Conservation (phyloP, 768 basidiomycete species). For the Suillus cothurnatus region DNA sequence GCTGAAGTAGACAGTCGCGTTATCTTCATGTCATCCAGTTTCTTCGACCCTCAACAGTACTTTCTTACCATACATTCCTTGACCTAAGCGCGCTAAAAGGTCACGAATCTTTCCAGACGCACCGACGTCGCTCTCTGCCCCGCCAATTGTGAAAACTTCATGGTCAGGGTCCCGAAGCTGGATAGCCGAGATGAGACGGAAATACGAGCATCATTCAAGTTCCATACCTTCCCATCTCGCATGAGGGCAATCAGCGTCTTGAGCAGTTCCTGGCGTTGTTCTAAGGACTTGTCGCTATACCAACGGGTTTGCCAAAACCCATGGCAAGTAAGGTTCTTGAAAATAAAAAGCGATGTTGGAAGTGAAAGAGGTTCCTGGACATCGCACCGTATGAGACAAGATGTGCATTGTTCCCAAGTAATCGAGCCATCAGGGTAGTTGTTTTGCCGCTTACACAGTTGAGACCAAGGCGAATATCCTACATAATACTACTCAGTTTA, state of each 20-base stretch:
- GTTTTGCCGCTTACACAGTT: slow-evolving; percentile 69
- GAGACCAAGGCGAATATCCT: slow-evolving; percentile 49
- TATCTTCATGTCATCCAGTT: slow-evolving; percentile 8
- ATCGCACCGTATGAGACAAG: slow-evolving; percentile 90
- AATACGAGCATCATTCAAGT: neutral
- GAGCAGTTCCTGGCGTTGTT: slow-evolving; percentile 56
- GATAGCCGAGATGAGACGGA: slow-evolving; percentile 12
- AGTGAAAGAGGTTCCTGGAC: slow-evolving; percentile 79
- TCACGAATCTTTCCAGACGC: slow-evolving; percentile 36
- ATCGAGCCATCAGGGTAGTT: slow-evolving; percentile 67
- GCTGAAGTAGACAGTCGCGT: neutral
- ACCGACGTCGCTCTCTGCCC: slow-evolving; percentile 39
- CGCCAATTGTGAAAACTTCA: slow-evolving; percentile 60
- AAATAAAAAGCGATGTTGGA: slow-evolving; percentile 81
- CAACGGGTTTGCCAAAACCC: slow-evolving; percentile 83
- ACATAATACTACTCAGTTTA: slow-evolving; percentile 3
- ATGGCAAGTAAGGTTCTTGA: slow-evolving; percentile 75
- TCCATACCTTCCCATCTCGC: slow-evolving; percentile 50
- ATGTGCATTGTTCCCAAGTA: slow-evolving; percentile 68
- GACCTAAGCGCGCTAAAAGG: slow-evolving; percentile 34
- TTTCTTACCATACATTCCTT: slow-evolving; percentile 51
- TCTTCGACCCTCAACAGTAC: slow-evolving; percentile 45
- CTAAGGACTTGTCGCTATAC: slow-evolving; percentile 52
- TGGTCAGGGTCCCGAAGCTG: slow-evolving; percentile 72
- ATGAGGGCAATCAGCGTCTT: slow-evolving; percentile 54